Evolutionary conservation across 2,329 filamentous ascomycete genomes (phyloP), one percentile per base, ranked within the genome.

Genomic region (Sporothrix sp.): DNA sequence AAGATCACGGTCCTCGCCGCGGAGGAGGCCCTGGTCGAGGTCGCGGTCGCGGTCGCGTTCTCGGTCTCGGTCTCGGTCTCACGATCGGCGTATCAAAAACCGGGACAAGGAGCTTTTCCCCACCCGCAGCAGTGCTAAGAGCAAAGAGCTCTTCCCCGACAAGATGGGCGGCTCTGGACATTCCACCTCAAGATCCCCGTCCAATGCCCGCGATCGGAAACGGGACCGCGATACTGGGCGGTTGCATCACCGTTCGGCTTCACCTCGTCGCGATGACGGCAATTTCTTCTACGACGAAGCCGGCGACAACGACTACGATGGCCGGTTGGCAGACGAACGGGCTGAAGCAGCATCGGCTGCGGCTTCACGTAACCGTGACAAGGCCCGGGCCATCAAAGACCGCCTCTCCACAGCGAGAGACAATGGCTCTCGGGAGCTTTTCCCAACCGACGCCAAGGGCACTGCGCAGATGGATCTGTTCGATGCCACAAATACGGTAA

Each of bases 91-190:
- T 4, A 64, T 58, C 4, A 63, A 64, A 36, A 79, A 78, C 55
- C 66, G 67, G 11, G 70, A 71, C 47, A 82, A 76, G 60, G 85
- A 88, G 62, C 70, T 88, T 6, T 87, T 88, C 58, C 74, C 78
- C 1, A 64, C 63, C 37, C 63, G 61, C 51, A 32, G 27, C 7
- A 33, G 18, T 11, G 35, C 56, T 14, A 16, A 16, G 1, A 20
- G 25, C 37, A 51, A 45, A 8, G 55, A 57, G 44, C 46, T 57
- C 14, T 57, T 57, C 33, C 53, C 53, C 3, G 40, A 47, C 5
- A 54, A 52, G 49, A 18, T 45, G 18, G 42, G 33, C 4, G 27
- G 21, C 14, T 23, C 14, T n/a, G 20, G 30, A 25, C 33, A n/a
- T 7, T 11, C n/a, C n/a, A n/a, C n/a, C n/a, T n/a, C n/a, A n/a